Conservation (phyloP, 2,329 filamentous ascomycete species). For the Cladophialophora bantiana region DNA sequence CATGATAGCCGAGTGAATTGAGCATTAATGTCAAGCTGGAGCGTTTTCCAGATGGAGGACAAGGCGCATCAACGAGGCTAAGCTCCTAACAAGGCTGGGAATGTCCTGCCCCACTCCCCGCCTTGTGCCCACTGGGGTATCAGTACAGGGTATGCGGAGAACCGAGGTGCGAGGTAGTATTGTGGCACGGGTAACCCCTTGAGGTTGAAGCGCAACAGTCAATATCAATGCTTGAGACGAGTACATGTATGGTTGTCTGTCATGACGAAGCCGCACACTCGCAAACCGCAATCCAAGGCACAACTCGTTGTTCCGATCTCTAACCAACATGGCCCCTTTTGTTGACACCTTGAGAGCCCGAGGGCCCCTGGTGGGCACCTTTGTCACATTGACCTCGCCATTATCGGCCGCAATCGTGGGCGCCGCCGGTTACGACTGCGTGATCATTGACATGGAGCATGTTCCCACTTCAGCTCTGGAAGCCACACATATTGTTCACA, state of each 20-base stretch:
- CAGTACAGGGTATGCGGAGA: background rate
- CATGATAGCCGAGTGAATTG: no score
- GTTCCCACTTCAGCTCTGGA: constrained; percentile 60
- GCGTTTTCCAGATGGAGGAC: no score
- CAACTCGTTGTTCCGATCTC: background rate
- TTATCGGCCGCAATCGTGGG: constrained; percentile 42
- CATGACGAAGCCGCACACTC: background rate
- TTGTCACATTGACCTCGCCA: constrained; percentile 16
- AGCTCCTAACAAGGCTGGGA: background rate
- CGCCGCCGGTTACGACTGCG: constrained; percentile 60
- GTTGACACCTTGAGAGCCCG: background rate
- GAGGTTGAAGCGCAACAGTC: background rate
- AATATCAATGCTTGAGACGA: background rate
- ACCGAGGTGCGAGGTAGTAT: background rate
- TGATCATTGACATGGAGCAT: constrained; percentile 62
- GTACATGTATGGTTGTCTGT: background rate
- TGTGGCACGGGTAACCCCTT: background rate
- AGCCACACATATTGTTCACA: constrained; percentile 47
- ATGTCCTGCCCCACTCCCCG: background rate
- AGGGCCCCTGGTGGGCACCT: constrained; percentile 14
- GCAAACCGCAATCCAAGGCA: background rate
- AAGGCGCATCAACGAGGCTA: background rate
- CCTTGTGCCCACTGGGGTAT: background rate
- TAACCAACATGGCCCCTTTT: background rate
- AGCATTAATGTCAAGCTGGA: no score